phyloP scores from a whole-genome alignment of 129 eudicot species.

The Centrapalus pauciflorus region DNA sequence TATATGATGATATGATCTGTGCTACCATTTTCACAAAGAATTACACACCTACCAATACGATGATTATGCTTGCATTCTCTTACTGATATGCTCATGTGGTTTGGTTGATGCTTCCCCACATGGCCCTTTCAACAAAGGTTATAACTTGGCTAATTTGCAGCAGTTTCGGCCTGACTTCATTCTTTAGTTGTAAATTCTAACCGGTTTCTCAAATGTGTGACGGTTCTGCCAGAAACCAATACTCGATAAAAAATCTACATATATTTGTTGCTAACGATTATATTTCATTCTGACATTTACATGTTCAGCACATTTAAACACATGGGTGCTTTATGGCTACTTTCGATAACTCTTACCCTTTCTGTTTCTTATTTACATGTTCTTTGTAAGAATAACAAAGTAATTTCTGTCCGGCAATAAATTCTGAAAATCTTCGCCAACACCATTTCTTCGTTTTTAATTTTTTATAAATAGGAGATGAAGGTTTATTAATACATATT shows the following conservation, averaged over 20 bases:
- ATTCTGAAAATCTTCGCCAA: not conserved
- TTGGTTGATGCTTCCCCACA: slow-evolving; percentile 19
- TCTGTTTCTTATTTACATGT: not conserved
- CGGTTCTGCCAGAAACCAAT: slow-evolving; percentile 63
- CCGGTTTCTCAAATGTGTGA: slow-evolving; percentile 74
- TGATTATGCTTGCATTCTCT: slow-evolving; percentile 24
- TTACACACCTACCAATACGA: slow-evolving; percentile 26
- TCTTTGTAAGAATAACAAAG: not conserved
- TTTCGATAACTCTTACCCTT: too few relatives aligned
- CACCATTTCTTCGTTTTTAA: too few relatives aligned
- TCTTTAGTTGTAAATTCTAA: slow-evolving; percentile 61
- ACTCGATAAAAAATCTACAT: not conserved
- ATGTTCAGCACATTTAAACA: too few relatives aligned
- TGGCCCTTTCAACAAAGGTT: slow-evolving; percentile 2
- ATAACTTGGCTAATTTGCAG: slow-evolving; percentile 9
- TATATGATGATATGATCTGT: slow-evolving; percentile 22
- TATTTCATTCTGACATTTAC: not conserved
- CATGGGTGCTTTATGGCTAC: too few relatives aligned
- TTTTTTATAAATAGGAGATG: not conserved
- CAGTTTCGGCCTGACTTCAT: slow-evolving; percentile 15
- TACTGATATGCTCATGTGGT: slow-evolving; percentile 19
- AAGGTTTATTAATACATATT: too few relatives aligned
- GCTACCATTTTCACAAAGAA: slow-evolving; percentile 30
- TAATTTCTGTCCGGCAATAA: not conserved
- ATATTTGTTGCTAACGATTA: not conserved